A percentile compares a stretch with the other conserved stretches of the same genome.
These are phyloP conservation scores for Coemansia sp. DNA, from an alignment of 192 early-diverging fungal species.

Conservation along the genomic window DNA sequence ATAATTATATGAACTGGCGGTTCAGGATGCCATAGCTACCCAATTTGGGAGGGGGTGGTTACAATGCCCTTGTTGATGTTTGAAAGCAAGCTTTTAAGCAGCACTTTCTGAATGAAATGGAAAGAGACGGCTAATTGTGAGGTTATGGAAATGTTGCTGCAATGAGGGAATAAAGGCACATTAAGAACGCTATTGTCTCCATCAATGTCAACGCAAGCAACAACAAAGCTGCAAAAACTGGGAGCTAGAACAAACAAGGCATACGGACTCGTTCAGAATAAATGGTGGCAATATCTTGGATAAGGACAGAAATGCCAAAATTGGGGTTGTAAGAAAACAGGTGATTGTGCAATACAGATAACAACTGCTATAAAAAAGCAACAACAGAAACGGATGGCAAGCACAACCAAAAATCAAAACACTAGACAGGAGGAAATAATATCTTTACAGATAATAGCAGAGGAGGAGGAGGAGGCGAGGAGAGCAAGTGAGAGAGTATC, in stretches of 20 bases:
- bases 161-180: not conserved
- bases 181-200: not conserved
- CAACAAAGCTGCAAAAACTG: slow-evolving; percentile 2
- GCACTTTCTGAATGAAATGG: slow-evolving; percentile 1
- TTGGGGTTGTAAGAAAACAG: not conserved
- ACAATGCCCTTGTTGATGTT: not conserved
- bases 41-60: not conserved
- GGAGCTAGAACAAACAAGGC: not conserved
- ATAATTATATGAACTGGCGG: not conserved
- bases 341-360: not conserved
- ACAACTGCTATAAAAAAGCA: slow-evolving; percentile 2
- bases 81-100: not conserved
- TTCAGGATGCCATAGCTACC: not conserved
- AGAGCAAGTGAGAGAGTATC: too few species aligned
- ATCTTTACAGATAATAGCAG: not conserved
- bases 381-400: slow-evolving; percentile 1
- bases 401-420: slow-evolving; percentile 5
- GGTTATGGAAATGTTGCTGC: slow-evolving; percentile 16
- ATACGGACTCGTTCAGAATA: not conserved
- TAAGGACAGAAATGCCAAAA: slow-evolving; percentile 2
- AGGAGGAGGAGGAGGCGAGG: not conserved
- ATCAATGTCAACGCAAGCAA: not conserved
- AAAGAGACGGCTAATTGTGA: slow-evolving; percentile 17
- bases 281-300: slow-evolving; percentile 1
- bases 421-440: not conserved